Evolutionary conservation across 768 basidiomycete genomes (phyloP).

Genomic region (Amylocystis lapponica): DNA sequence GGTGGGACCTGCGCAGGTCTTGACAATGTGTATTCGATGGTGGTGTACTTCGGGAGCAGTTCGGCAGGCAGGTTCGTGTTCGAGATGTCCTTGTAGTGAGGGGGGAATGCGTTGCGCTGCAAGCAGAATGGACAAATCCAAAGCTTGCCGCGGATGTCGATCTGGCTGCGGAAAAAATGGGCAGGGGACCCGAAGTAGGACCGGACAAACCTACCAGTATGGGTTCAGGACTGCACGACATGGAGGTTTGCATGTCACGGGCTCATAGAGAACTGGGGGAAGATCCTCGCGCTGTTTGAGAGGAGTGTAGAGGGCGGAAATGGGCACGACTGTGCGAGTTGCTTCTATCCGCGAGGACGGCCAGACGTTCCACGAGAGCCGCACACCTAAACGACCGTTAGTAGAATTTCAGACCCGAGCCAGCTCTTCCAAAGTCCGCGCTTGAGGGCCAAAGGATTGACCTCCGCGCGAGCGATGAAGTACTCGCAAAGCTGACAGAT

Average conservation of each 20-base stretch:
- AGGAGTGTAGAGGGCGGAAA: slow-evolving; percentile 96
- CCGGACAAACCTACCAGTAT: slow-evolving; percentile 65
- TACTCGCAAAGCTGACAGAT: neutral
- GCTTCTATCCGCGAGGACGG: slow-evolving; percentile 97
- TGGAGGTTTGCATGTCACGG: slow-evolving; percentile 96
- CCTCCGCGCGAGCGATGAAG: too few species aligned
- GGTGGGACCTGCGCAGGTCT: slow-evolving; percentile 90
- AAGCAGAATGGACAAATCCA: slow-evolving; percentile 99
- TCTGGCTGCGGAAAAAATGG: slow-evolving; percentile 58
- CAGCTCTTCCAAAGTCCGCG: too few species aligned
- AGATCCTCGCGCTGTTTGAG: slow-evolving; percentile 91
- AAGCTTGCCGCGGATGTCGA: slow-evolving; percentile 96
- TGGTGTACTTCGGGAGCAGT: slow-evolving; percentile 95
- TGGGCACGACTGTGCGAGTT: slow-evolving; percentile 95
- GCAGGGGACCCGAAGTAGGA: slow-evolving; percentile 5
- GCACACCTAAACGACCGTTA: slow-evolving; percentile 55
- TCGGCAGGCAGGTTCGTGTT: slow-evolving; percentile 96
- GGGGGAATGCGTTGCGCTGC: slow-evolving; percentile 93
- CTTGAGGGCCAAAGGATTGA: too few species aligned
- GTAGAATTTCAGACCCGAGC: neutral
- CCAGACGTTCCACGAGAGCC: slow-evolving; percentile 99
- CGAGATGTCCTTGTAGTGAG: slow-evolving; percentile 98
- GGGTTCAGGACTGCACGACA: slow-evolving; percentile 98
- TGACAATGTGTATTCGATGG: slow-evolving; percentile 98
- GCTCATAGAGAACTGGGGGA: slow-evolving; percentile 94